These are phyloP conservation scores for Suillus brevipes DNA, from an alignment of 768 basidiomycete species.

Conservation along the genomic window DNA sequence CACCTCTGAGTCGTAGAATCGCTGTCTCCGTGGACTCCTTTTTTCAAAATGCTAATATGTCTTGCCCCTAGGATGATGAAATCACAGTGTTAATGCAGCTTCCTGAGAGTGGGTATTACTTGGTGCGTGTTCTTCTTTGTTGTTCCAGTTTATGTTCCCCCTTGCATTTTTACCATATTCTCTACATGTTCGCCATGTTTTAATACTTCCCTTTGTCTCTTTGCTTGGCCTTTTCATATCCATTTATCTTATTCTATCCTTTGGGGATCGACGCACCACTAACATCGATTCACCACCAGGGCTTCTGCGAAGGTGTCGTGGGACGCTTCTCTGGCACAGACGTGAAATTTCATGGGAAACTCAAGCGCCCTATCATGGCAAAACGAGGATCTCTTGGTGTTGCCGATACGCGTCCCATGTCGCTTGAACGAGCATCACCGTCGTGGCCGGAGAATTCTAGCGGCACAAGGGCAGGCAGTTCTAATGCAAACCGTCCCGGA, in stretches of 20 bases:
- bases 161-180: not conserved
- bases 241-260: not conserved
- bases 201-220: not conserved
- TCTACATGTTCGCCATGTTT: not conserved
- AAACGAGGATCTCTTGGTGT: slow-evolving; percentile 47
- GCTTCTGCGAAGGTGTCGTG: slow-evolving; percentile 86
- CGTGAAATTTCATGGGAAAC: slow-evolving; percentile 69
- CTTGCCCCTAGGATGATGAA: slow-evolving; percentile 62
- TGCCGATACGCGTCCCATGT: not conserved
- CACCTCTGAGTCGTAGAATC: not conserved
- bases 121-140: slow-evolving; percentile 47
- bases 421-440: not conserved
- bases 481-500: not conserved
- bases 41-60: not conserved
- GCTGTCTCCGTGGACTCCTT: not conserved
- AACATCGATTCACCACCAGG: slow-evolving; percentile 40
- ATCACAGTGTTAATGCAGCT: slow-evolving; percentile 78
- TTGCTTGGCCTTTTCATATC: not conserved
- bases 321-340: slow-evolving; percentile 65
- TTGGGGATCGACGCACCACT: not conserved
- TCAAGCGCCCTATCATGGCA: slow-evolving; percentile 80
- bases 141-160: slow-evolving; percentile 2
- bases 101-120: slow-evolving; percentile 52
- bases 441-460: not conserved
- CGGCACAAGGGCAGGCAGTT: not conserved